Evolutionary conservation across 345 rosid genomes (phyloP).

Genomic region (Boechera retrofracta): DNA sequence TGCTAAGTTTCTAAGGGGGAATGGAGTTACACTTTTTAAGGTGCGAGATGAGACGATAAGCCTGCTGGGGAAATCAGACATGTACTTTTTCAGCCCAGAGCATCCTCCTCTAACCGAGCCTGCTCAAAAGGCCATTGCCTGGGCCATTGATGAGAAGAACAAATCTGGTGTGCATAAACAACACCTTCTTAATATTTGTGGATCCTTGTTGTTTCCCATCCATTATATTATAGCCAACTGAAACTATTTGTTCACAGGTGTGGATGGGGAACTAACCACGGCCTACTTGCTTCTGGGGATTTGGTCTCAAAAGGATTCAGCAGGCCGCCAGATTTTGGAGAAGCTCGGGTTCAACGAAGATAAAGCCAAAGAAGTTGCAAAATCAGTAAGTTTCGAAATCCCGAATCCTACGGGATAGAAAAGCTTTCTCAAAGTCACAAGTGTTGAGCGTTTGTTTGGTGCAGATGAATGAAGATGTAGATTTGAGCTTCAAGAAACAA

Average conservation of each 20-base stretch:
- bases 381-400: constrained; percentile 59
- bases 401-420: not conserved
- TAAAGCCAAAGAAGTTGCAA: constrained; percentile 71
- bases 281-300: constrained; percentile 75
- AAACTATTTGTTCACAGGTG: constrained; percentile 50
- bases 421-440: constrained; percentile 8
- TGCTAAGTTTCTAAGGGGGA: constrained; percentile 84
- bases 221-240: constrained; percentile 30
- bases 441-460: constrained; percentile 32
- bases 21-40: constrained; percentile 76
- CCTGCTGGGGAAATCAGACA: constrained; percentile 82
- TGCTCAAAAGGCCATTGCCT: constrained; percentile 80
- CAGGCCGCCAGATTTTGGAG: constrained; percentile 70
- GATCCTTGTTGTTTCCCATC: constrained; percentile 7
- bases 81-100: constrained; percentile 77
- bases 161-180: constrained; percentile 70
- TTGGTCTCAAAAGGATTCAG: constrained; percentile 84
- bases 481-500: constrained; percentile 53
- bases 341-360: constrained; percentile 76
- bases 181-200: not conserved
- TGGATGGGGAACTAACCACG: constrained; percentile 79
- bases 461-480: constrained; percentile 69
- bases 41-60: constrained; percentile 70
- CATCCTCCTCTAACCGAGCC: constrained; percentile 86
- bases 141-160: constrained; percentile 84